Conservation (phyloP, 169 alveolate genomes). For the Blepharisma undulans region DNA sequence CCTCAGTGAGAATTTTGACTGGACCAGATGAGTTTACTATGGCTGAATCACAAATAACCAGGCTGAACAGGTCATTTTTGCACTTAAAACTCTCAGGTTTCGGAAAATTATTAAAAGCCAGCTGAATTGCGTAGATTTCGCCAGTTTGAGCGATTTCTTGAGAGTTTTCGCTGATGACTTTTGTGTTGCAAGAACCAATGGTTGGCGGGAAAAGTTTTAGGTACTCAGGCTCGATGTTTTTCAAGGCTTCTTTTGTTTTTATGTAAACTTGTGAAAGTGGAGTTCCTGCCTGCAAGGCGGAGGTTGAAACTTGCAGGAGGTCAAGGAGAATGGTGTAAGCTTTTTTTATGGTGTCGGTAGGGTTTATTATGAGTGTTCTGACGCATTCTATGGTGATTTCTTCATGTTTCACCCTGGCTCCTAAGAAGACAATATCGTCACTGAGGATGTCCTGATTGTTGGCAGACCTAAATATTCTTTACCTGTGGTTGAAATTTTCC, state of each 20-base stretch:
- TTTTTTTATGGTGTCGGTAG: constrained; percentile 57
- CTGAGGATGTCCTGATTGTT: constrained; percentile 49
- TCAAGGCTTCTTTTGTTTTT: constrained; percentile 45
- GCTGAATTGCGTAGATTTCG: constrained; percentile 47
- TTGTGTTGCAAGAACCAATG: constrained; percentile 73
- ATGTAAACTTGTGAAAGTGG: constrained; percentile 50
- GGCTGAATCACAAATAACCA: constrained; percentile 74
- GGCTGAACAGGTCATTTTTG: constrained; percentile 41
- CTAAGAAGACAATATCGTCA: constrained; percentile 62
- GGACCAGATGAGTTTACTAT: constrained; percentile 54
- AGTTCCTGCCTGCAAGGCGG: constrained; percentile 48
- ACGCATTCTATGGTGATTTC: constrained; percentile 20
- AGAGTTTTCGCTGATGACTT: constrained; percentile 45
- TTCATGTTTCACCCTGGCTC: constrained; percentile 58
- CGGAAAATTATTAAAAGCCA: constrained; percentile 53
- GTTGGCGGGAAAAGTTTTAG: constrained; percentile 43
- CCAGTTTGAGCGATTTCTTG: constrained; percentile 52
- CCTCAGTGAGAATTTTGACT: constrained; percentile 52
- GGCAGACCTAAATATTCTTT: constrained; percentile 37
- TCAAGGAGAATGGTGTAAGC: constrained; percentile 63
- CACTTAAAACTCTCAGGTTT: constrained; percentile 47
- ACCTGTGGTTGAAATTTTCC: constrained; percentile 58
- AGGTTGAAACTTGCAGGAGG: constrained; percentile 42
- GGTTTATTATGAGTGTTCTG: constrained; percentile 74
- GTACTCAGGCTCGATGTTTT: constrained; percentile 52